Evolutionary conservation across 345 rosid species (phyloP), one percentile per base, ranked within the genome.

Genomic region (Trapa bicornis): DNA sequence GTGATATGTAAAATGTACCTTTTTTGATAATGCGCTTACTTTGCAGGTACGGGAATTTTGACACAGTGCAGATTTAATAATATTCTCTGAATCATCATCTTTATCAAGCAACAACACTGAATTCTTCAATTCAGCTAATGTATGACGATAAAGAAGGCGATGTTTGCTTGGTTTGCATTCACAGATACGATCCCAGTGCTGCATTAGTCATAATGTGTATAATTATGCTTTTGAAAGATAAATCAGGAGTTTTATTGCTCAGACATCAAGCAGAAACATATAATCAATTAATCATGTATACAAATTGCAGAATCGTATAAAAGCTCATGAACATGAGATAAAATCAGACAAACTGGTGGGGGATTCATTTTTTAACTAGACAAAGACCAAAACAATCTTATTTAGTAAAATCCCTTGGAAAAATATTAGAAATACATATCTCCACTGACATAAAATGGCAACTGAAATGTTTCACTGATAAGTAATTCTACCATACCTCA

Each of bases 151-250:
- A 45, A 77, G 86, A 42, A 93, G 89, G 66, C 86, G 70, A 66
- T 65, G 84, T 76, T 76, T 88, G 69, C 81, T 80, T 67, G 88
- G 71, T 68, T 90, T 80, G 79, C 98, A 93, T 76, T 90, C 98
- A 75, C 98, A 90, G 69, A 93, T 85, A 70, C 80, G 94, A 65
- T 80, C 82, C 90, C 92, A 88, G 67, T 93, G 98, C 98, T 93
- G 92, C 82, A 84, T 36, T 47, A 67, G 47, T 75, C 41, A 58
- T 64, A 74, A n/a, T 62, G 5, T 22, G 1, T 43, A 42, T 42
- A 43, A 42, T 41, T 29, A 47, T 47, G 37, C 43, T 3, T 41
- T 41, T 41, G 43, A 41, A 41, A 41, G 43, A 41, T 41, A 41
- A 41, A 41, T 41, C 4, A 41, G 7, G 43, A 41, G 7, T 41